Base-by-base conservation (phyloP, 208 protist species). In the Porcisia hertigi region DNA sequence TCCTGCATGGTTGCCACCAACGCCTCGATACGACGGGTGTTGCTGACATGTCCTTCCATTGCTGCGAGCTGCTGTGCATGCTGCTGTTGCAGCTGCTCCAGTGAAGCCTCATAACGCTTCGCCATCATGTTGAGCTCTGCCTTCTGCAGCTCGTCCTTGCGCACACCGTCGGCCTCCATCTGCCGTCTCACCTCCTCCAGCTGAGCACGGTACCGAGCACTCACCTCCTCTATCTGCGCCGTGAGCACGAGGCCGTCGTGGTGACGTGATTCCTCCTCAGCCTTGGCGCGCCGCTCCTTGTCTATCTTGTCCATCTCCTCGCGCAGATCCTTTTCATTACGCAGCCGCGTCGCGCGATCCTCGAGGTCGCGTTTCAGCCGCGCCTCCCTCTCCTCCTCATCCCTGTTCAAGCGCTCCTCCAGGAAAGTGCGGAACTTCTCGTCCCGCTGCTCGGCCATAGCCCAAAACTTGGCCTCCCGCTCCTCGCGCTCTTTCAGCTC, bases 321-420 rank as follows among this genome's bases (percentile, higher is more conserved):
- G 14, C 88, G 86, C 49, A 94, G 65, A 70, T 94, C 89, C 34
- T 79, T 74, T 69, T 97, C 94, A 39, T 87, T 85, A 8, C 84
- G 83, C 49, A 90, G 63, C 20, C 94, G 91, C 25, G 76, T 75
- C 64, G 87, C 90, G 12, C 90, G 82, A 53, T 96, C 91, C 55
- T 97, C 92, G 7, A 92, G 73, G 67, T 98, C 92, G n/a, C 91
- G 86, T 75, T 87, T 86, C 1, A 93, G 81, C 2, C 92, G 88
- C 20, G 63, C 82, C 76, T 97, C 94, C 34, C 90, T 91, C 82
- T 98, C 92, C 79, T 91, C 88, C 66, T 96, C 92, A 62, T 97
- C 93, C 49, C 82, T 85, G 54, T 57, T 69, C 58, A 86, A 34
- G 20, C 89, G 89, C 45, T 85, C 71, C 62, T 94, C 90, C 9